Conservation (phyloP, 2,329 filamentous ascomycete genomes). For the Claviceps africana region DNA sequence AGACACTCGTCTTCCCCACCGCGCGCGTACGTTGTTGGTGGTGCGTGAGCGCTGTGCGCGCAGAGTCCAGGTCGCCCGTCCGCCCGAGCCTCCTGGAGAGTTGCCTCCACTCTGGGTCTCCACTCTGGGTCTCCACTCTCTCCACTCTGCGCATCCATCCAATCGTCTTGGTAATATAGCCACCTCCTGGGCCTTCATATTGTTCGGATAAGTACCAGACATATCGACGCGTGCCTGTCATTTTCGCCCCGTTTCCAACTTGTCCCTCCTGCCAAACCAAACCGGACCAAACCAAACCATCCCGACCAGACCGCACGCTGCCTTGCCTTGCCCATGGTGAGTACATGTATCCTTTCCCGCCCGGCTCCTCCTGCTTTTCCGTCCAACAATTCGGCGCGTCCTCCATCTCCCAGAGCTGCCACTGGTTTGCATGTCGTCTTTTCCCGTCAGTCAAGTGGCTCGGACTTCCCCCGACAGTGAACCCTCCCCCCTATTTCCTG, state of each 20-base stretch:
- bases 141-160: background rate
- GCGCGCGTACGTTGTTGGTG: too few species aligned
- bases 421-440: too few species aligned
- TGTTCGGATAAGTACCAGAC: background rate
- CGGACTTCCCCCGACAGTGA: background rate
- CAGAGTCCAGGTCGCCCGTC: too few species aligned
- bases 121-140: too few species aligned
- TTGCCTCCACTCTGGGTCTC: too few species aligned
- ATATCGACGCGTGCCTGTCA: background rate
- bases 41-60: too few species aligned
- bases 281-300: too few species aligned
- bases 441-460: background rate
- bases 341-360: background rate
- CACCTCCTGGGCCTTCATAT: background rate
- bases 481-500: background rate
- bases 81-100: too few species aligned
- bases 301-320: background rate
- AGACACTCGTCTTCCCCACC: too few species aligned
- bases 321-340: conserved; percentile 2
- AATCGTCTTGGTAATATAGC: background rate
- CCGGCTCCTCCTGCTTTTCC: background rate
- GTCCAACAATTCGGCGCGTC: background rate
- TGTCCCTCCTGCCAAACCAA: background rate
- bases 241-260: background rate
- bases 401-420: background rate